Conservation (phyloP, 192 early-diverging fungal genomes). For the Linnemannia exigua region DNA sequence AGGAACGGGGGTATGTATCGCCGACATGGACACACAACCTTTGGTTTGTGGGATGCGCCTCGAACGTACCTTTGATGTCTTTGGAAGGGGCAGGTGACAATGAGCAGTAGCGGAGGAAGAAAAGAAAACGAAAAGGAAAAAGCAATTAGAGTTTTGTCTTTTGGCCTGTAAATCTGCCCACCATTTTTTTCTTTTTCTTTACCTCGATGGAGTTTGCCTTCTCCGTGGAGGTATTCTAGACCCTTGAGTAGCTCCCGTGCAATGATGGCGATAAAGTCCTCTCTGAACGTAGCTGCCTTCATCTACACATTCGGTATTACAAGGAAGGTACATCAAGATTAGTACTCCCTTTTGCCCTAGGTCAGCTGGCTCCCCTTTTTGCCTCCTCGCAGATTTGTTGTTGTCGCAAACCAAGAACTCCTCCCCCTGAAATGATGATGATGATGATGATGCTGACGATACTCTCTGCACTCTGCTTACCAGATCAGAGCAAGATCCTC, state of each 20-base stretch:
- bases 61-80: constrained; percentile 58
- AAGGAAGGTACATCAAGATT: constrained; percentile 6
- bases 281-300: constrained; percentile 84
- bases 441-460: no score
- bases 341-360: background rate
- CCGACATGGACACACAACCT: background rate
- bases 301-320: constrained; percentile 69
- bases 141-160: constrained; percentile 22
- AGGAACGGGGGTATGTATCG: background rate
- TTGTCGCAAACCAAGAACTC: background rate
- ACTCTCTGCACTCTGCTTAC: constrained; percentile 56
- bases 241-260: constrained; percentile 88
- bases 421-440: no score
- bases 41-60: constrained; percentile 15
- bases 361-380: constrained; percentile 2
- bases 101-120: background rate
- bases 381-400: background rate
- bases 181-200: constrained; percentile 10
- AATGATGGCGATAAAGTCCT: constrained; percentile 92
- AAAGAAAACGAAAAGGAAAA: constrained; percentile 1
- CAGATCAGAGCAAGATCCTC: constrained; percentile 95
- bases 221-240: constrained; percentile 90
- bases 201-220: constrained; percentile 88
- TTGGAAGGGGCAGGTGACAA: constrained; percentile 12
- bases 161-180: background rate